Evolutionary conservation across 208 protist genomes (phyloP).

Genomic region (Crithidia fasciculata): DNA sequence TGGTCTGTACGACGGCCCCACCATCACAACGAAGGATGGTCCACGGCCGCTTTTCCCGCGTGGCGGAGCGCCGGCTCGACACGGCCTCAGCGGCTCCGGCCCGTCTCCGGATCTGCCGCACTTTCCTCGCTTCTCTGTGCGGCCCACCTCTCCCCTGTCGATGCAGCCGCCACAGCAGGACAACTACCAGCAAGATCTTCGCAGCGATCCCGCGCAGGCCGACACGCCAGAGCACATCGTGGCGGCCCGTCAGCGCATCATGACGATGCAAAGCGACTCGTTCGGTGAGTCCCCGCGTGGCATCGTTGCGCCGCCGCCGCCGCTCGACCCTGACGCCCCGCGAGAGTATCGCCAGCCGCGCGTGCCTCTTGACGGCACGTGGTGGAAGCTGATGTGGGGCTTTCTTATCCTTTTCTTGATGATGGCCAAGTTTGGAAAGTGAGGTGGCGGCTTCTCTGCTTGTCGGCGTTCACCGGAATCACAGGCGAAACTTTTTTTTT

Average conservation of each 20-base stretch:
- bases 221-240: conserved; percentile 51
- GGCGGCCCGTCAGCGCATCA: conserved; percentile 53
- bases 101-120: conserved; percentile 8
- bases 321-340: conserved; percentile 30
- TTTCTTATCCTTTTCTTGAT: conserved; percentile 41
- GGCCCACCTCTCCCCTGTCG: background rate
- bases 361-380: conserved; percentile 40
- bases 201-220: conserved; percentile 45
- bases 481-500: background rate
- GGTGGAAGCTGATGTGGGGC: conserved; percentile 54
- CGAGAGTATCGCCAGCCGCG: conserved; percentile 36
- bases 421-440: conserved; percentile 55
- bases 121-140: conserved; percentile 10
- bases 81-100: background rate
- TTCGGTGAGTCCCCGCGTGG: conserved; percentile 57
- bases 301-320: conserved; percentile 66
- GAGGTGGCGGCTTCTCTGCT: background rate
- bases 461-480: background rate
- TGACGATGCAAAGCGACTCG: conserved; percentile 61
- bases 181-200: conserved; percentile 48
- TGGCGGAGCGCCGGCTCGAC: conserved; percentile 10
- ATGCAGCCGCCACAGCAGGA: conserved; percentile 27
- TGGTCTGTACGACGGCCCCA: conserved; percentile 57
- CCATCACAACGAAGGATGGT: conserved; percentile 48
- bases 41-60: conserved; percentile 36